Evolutionary conservation across 371 early-diverging fungal genomes (phyloP), one percentile per base, ranked within the genome.

Genomic region (Vairimorpha necatrix): DNA sequence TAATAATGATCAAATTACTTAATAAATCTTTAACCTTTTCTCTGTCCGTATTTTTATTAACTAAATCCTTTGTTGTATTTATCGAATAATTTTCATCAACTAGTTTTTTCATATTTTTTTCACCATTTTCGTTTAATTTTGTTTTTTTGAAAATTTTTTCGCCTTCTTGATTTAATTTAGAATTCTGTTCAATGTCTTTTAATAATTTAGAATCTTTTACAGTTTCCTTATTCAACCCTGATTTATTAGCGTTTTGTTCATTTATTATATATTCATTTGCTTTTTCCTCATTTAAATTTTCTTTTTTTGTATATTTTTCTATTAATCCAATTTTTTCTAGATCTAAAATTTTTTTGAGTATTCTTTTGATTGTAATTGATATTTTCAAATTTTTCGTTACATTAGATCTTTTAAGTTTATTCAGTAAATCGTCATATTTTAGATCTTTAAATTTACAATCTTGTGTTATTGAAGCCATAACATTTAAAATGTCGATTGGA

Each of bases 401-500:
- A 28, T 26, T 28, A 56, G 13, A 6, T 28, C 4, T 28, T 4
- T 28, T 7, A 9, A 28, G 24, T 56, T 28, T 56, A 50, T 9
- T 26, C 24, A 22, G 13, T 28, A 28, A 22, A 56, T 56, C 58
- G 7, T 2, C 2, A 56, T 4, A 20, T 28, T 24, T 7, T 28
- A 56, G 24, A 18, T 56, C 20, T 56, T 56, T 20, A 7, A 56
- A 26, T 16, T 28, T 4, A 26, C 30, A 9, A 1, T 33, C 0
- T 36, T 63, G 38, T 63, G 22, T 1, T 4, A 63, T 36, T 36
- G 33, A 11, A 20, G 6, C 1, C 38, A 63, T 6, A 38, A 63
- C 22, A 36, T 63, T 67, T 28, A 58, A 36, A 22, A 48, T 53
- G 22, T 46, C 22, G 24, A 77, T 39, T 6, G 77, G 73, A 60